phyloP scores from a whole-genome alignment of 2,329 filamentous ascomycete genomes.

The Didymella lethalis region DNA sequence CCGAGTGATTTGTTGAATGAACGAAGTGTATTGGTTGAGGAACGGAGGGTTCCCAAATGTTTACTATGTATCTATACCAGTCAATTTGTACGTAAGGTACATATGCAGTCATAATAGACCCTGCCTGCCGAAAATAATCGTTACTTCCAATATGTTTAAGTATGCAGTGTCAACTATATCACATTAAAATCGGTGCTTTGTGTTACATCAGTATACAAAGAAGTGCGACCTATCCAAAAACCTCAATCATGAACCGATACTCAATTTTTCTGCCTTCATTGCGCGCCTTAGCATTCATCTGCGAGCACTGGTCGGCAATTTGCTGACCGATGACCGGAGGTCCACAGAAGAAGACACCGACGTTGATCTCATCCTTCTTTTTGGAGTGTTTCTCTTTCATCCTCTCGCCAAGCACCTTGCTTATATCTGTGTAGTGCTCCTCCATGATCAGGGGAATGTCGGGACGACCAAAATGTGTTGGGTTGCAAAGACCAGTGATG shows the following conservation, averaged over 20 bases:
- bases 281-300: conserved; percentile 60
- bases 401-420: conserved; percentile 39
- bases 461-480: conserved; percentile 63
- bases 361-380: conserved; percentile 51
- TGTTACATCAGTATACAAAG: not conserved
- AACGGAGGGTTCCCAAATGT: too few relatives aligned
- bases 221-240: conserved; percentile 55
- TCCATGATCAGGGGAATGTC: conserved; percentile 63
- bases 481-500: conserved; percentile 62
- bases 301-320: conserved; percentile 62
- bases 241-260: conserved; percentile 67
- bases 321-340: conserved; percentile 63
- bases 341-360: conserved; percentile 66
- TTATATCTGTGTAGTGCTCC: conserved; percentile 63
- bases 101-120: too few relatives aligned
- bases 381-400: conserved; percentile 33
- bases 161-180: too few relatives aligned
- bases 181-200: not conserved
- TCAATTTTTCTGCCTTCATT: conserved; percentile 62
- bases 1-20: not conserved
- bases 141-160: not conserved
- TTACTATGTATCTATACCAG: too few relatives aligned
- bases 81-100: too few relatives aligned
- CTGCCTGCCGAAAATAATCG: too few relatives aligned
- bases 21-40: too few relatives aligned